phyloP scores from a whole-genome alignment of 1,139 yeast species.

The Yamadazyma jaroonii region DNA sequence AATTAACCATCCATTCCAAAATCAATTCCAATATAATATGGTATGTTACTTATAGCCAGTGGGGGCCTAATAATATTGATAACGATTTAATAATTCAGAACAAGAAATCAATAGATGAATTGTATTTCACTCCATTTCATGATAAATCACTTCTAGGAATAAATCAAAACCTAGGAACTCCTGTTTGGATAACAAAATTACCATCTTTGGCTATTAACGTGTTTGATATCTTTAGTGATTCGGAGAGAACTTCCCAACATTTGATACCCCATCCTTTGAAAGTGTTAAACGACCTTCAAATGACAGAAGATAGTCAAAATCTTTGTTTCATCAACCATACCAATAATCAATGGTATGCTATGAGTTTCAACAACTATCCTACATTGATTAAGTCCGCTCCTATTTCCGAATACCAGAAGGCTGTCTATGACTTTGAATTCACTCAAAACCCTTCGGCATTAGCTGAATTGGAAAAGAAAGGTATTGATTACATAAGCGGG shows the following conservation, averaged over 20 bases:
- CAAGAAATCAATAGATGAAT: conserved; percentile 57
- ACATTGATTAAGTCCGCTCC: conserved; percentile 82
- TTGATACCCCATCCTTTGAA: conserved; percentile 67
- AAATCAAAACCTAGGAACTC: conserved; percentile 61
- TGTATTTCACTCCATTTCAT: conserved; percentile 81
- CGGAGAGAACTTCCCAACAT: conserved; percentile 28
- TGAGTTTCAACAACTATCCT: conserved; percentile 76
- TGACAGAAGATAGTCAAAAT: conserved; percentile 29
- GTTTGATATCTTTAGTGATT: conserved; percentile 62
- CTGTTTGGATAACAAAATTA: conserved; percentile 73
- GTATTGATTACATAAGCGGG: conserved; percentile 42
- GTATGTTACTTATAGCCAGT: conserved; percentile 84
- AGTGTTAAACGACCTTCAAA: conserved; percentile 34
- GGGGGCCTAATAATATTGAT: conserved; percentile 93
- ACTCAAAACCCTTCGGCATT: conserved; percentile 19
- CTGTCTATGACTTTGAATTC: too few species aligned
- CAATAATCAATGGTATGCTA: conserved; percentile 78
- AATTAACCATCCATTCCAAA: conserved; percentile 51
- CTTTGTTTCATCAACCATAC: conserved; percentile 66
- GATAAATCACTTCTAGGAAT: conserved; percentile 70
- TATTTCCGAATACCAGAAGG: conserved; percentile 49
- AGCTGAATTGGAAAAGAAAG: conserved; percentile 19
- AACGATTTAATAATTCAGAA: conserved; percentile 57
- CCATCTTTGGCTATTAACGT: conserved; percentile 70
- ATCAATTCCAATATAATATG: conserved; percentile 60